These are phyloP conservation scores for Salix suchowensis DNA, from an alignment of 345 rosid species.

Conservation along the genomic window DNA sequence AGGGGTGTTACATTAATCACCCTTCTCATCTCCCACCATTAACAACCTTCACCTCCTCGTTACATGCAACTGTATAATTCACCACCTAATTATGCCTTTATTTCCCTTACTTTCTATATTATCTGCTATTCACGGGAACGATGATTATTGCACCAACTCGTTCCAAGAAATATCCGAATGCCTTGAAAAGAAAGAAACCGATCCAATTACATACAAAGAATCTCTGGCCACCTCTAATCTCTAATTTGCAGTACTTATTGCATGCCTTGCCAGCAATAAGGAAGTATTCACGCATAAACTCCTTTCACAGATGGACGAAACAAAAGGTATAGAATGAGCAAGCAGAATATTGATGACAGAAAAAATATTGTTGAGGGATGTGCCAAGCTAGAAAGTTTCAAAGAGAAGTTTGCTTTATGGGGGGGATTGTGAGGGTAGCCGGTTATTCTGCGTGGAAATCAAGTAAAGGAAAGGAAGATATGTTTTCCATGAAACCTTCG, in stretches of 20 bases:
- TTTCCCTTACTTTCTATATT: background rate
- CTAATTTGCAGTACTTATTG: slow-evolving; percentile 14
- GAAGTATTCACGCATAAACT: background rate
- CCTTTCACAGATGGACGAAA: background rate
- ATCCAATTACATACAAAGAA: slow-evolving; percentile 1
- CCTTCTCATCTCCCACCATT: background rate
- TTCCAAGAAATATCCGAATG: slow-evolving; percentile 8
- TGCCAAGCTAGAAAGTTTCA: background rate
- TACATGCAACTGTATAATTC: slow-evolving; percentile 16
- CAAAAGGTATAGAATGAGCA: background rate
- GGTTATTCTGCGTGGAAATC: slow-evolving; percentile 67
- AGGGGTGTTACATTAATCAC: background rate
- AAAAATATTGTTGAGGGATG: background rate
- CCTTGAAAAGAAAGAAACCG: background rate
- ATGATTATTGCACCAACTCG: slow-evolving; percentile 18
- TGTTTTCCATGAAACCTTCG: slow-evolving; percentile 68
- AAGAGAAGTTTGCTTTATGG: background rate
- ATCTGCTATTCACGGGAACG: slow-evolving; percentile 26
- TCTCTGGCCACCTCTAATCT: background rate
- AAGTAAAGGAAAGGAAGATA: slow-evolving; percentile 69
- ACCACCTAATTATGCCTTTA: slow-evolving; percentile 2
- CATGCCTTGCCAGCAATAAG: background rate
- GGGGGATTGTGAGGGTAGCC: background rate
- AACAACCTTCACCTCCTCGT: slow-evolving; percentile 12
- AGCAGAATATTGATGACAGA: background rate